Base-by-base conservation (phyloP, 306 rosid species). In the Rosa multiflora region DNA sequence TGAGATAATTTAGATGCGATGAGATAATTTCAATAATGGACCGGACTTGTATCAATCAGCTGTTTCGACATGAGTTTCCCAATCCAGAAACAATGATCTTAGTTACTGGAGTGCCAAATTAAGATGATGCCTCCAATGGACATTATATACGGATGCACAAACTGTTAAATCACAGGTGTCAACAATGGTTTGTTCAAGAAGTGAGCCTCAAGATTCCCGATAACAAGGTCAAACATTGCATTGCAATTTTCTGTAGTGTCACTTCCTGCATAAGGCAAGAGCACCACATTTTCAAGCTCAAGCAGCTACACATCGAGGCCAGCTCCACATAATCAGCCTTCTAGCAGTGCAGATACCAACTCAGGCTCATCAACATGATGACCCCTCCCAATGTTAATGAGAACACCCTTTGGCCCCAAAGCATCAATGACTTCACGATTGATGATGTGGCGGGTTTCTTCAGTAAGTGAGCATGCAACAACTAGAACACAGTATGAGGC, bases 321-420 rank as follows among this genome's bases (percentile, higher is more conserved):
- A 9, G 95, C 99, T 5, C 97, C 97, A 12, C 90, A 97, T 53
- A 94, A 44, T 39, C 95, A 89, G 67, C 99, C 97, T 87, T 92
- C 95, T 0, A 82, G 80, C 76, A 94, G 78, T 42, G 97, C 97
- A 23, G 91, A 84, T 10, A 92, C 90, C 76, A 92, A 75, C 87
- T 91, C 93, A 0, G 79, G 72, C 75, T 92, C 97, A 32, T 92
- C 97, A 12, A 94, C 93, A 15, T 89, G 99, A 63, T 89, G 83
- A 18, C 97, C 97, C 62, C 97, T 88, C n/a, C 95, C 97, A 0
- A 94, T 81, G 84, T 91, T 94, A 70, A 94, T 88, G 46, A 94
- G 88, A 51, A 68, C 86, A 29, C 98, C 95, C 79, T 87, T 88
- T 1, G 93, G 90, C 66, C 99, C 99, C 20, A 92, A 84, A 2